Evolutionary conservation across 2,329 filamentous ascomycete genomes (phyloP), one percentile per base, ranked within the genome.

Genomic region (Beauveria caledonica): DNA sequence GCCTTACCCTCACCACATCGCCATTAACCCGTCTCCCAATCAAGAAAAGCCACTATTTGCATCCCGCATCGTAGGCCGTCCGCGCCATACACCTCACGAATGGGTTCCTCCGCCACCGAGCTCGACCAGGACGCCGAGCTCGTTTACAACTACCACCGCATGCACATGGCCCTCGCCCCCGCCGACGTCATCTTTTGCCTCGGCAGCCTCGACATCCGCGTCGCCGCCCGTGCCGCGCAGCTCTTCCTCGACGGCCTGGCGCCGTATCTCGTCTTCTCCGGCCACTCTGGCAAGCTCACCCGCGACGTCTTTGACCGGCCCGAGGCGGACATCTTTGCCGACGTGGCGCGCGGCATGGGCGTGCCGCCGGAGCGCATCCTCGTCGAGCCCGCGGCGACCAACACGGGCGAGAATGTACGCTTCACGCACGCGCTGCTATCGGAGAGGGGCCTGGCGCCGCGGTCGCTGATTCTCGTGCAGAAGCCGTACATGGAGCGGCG

Each of bases 401-500:
- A 79, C 67, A 79, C 77, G 19, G 77, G 76, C 57, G 77, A 78
- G 65, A 79, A 79, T 59, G 73, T 79, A 40, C 75, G 74, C 11
- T 77, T 77, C 63, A 78, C 76, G 17, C 66, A 74, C 42, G 68
- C 65, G 0, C 63, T 78, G 10, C 66, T 79, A 1, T 49, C 58
- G 17, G 64, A 69, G 13, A 66, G 53, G 23, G 64, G 68, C 0
- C 48, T 76, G 1, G 58, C 71, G 0, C 58, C 61, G 1, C 61
- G 66, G 33, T 73, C 69, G 2, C 71, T 79, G 33, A 67, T 79
- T 17, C 68, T 79, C 1, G 77, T 79, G 9, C 77, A 79, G 66
- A 79, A 79, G 66, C 77, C 76, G 25, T 79, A 79, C 61, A 79
- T 79, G 77, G 76, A 78, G 66, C 67, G 77, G 39, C 66, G 77